Conservation (phyloP, 148 eudicot species). For the Oxyria digyna region DNA sequence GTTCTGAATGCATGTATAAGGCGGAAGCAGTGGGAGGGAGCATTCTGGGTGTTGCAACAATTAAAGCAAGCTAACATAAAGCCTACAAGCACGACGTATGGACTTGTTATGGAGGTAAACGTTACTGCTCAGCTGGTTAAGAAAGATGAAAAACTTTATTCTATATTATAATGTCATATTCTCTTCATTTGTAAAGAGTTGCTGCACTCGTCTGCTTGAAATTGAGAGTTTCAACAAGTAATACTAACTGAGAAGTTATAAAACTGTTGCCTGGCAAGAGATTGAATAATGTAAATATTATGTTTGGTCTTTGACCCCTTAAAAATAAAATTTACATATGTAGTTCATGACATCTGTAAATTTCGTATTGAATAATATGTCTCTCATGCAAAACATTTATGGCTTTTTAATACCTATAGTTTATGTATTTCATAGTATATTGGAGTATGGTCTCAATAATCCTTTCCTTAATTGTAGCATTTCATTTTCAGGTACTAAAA, state of each 20-base stretch:
- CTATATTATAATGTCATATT: background rate
- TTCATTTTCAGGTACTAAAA: background rate
- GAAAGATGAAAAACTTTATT: background rate
- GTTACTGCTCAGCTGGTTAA: background rate
- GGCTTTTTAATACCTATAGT: background rate
- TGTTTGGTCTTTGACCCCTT: background rate
- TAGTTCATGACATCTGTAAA: background rate
- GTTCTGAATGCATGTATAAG: conserved; percentile 78
- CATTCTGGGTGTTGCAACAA: conserved; percentile 88
- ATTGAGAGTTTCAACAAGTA: background rate
- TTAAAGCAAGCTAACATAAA: conserved; percentile 42
- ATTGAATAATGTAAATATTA: background rate
- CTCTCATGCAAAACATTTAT: background rate
- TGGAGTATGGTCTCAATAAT: background rate
- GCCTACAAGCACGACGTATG: conserved; percentile 76
- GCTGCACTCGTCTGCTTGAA: background rate
- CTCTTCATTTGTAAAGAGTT: background rate
- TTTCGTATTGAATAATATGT: background rate
- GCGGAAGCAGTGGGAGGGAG: conserved; percentile 87
- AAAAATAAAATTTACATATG: background rate
- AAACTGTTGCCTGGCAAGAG: background rate
- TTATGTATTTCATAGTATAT: background rate
- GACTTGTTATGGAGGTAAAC: conserved; percentile 92
- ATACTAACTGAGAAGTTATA: background rate
- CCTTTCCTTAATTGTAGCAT: background rate